Evolutionary conservation across 2,329 filamentous ascomycete species (phyloP), one percentile per base, ranked within the genome.

Genomic region (Trichothecium roseum): DNA sequence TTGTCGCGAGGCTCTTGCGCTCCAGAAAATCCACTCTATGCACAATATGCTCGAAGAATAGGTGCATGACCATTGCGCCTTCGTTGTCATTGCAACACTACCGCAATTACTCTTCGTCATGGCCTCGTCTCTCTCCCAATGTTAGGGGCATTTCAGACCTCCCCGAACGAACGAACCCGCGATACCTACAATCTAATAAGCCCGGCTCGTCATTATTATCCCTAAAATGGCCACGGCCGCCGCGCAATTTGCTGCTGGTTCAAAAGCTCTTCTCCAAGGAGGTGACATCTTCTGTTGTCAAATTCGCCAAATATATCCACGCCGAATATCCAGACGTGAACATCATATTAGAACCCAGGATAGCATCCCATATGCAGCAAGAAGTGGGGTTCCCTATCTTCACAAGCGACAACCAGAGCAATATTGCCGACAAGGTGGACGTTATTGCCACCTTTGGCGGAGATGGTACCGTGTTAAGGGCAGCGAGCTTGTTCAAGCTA

Each of bases 391-490:
- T 87, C 43, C 83, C 87, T 5, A 70, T 93, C 28, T 88, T 85
- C 52, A 68, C 72, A 24, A 60, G 60, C 36, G 66, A 60, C 36
- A 60, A 62, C 28, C 55, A 68, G 2, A 47, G 64, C 22, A 66
- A 64, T 16, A 75, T 91, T 37, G 76, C 85, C 28, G 66, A 77
- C 39, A 94, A 91, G 61, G 81, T 93, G 40, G 91, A 98, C 51
- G 68, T 95, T 39, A 81, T 89, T 16, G 79, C 85, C 30, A 96
- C 91, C 0, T 76, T 98, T 34, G 91, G 91, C 36, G 91, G 91
- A 29, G 91, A 98, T 13, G 57, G 57, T 8, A 60, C 57, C 4
- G 57, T 60, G 8, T 40, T 60, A 10, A 50, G 57, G 16, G 57
- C 57, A 1, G 57, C 57, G 6, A 60, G 57, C 37, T 40, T 95